phyloP scores from a whole-genome alignment of 495 filamentous ascomycete genomes.

The Penicillium antarcticum region DNA sequence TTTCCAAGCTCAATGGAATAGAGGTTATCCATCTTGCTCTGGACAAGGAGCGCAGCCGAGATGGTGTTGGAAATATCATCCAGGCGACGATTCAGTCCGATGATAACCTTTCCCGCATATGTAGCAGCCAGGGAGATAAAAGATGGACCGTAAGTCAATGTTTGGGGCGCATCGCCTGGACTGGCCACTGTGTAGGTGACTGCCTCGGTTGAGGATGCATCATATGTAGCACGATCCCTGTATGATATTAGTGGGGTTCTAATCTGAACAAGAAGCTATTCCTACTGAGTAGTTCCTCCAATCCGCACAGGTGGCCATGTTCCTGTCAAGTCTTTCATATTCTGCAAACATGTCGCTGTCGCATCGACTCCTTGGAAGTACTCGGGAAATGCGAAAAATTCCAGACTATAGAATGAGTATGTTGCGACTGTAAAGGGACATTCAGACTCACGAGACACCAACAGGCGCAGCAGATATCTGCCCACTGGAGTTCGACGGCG shows the following conservation, averaged over 20 bases:
- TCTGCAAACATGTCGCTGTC: slow-evolving; percentile 52
- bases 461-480: slow-evolving; percentile 37
- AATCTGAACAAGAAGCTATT: not conserved
- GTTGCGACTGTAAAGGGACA: not conserved
- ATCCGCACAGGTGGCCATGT: slow-evolving; percentile 57
- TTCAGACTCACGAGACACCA: slow-evolving; percentile 47
- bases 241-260: not conserved
- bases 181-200: slow-evolving; percentile 55
- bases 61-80: slow-evolving; percentile 56
- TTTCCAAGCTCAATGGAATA: slow-evolving; percentile 60
- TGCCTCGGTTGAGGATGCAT: slow-evolving; percentile 45
- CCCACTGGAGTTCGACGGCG: slow-evolving; percentile 12
- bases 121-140: slow-evolving; percentile 51
- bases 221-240: slow-evolving; percentile 53
- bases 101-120: slow-evolving; percentile 51
- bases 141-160: slow-evolving; percentile 53
- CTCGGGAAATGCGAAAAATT: slow-evolving; percentile 59
- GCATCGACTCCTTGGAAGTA: slow-evolving; percentile 54
- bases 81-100: slow-evolving; percentile 56
- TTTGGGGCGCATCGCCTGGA: slow-evolving; percentile 49
- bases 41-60: slow-evolving; percentile 47
- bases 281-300: slow-evolving; percentile 55
- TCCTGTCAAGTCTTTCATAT: slow-evolving; percentile 51
- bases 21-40: slow-evolving; percentile 45
- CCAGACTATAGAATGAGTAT: slow-evolving; percentile 32